Evolutionary conservation across 1,139 yeast species (phyloP).

Genomic region (Kluyveromyces marxianus): DNA sequence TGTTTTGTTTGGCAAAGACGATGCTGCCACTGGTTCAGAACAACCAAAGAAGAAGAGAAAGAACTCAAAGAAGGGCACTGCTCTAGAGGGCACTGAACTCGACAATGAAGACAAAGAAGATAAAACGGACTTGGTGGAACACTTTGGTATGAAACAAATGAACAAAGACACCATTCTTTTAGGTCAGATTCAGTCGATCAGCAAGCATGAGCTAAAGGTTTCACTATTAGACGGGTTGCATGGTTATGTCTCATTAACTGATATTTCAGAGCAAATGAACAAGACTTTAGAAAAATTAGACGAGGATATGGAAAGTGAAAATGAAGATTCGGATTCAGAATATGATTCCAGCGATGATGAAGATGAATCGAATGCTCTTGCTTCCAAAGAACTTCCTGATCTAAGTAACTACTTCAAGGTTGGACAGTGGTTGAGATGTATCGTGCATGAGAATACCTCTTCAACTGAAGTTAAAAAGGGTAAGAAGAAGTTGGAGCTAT

Average conservation of each 20-base stretch:
- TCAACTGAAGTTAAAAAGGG: conserved; percentile 26
- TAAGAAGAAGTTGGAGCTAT: conserved; percentile 46
- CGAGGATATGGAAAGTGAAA: conserved; percentile 35
- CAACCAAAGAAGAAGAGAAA: conserved; percentile 33
- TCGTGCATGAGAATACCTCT: conserved; percentile 45
- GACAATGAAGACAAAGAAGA: conserved; percentile 28
- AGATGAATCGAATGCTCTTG: conserved; percentile 24
- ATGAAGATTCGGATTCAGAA: conserved; percentile 32
- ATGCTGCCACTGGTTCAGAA: conserved; percentile 21
- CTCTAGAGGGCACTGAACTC: conserved; percentile 14
- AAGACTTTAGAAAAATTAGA: conserved; percentile 47
- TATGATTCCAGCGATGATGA: conserved; percentile 31
- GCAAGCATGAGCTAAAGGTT: conserved; percentile 55
- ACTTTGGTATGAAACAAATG: conserved; percentile 52
- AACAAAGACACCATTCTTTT: conserved; percentile 65
- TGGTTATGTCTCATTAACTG: conserved; percentile 75
- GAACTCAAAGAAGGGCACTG: conserved; percentile 26
- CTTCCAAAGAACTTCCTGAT: conserved; percentile 41
- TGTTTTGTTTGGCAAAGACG: conserved; percentile 53
- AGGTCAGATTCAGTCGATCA: conserved; percentile 64
- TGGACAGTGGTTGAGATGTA: conserved; percentile 86
- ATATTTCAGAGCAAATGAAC: conserved; percentile 60
- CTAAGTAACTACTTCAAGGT: conserved; percentile 47
- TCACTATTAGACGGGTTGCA: conserved; percentile 76
- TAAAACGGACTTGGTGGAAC: conserved; percentile 44